Evolutionary conservation across 805 yeast species (phyloP).

Genomic region (Nakazawaea holstii): DNA sequence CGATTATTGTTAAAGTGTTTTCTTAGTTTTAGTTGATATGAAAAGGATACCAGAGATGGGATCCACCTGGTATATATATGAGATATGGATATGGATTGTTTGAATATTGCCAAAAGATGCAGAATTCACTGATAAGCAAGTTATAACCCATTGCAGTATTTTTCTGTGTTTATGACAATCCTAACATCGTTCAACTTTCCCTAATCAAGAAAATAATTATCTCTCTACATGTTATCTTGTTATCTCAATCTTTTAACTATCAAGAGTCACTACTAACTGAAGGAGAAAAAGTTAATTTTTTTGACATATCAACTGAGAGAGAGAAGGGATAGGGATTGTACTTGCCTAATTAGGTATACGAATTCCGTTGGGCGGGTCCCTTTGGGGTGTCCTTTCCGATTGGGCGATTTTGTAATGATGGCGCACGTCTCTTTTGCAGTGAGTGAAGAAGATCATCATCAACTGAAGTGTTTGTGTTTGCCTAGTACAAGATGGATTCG

Average conservation of each 20-base stretch:
- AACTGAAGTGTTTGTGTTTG: no score
- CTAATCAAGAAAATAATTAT: not conserved
- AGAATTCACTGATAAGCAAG: not conserved
- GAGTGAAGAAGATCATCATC: no score
- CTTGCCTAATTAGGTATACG: conserved; percentile 2
- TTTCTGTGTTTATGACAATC: not conserved
- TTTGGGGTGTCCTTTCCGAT: no score
- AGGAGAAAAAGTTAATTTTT: no score
- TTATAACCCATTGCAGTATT: not conserved
- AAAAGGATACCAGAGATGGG: no score
- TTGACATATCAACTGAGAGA: no score
- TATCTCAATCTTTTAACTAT: not conserved
- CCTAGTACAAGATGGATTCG: no score
- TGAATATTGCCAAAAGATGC: not conserved
- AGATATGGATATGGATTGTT: not conserved
- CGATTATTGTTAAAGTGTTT: not conserved
- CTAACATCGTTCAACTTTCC: conserved; percentile 4
- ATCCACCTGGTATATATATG: not conserved
- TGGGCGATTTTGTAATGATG: no score
- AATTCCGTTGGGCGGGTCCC: conserved; percentile 10
- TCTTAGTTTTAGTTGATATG: no score
- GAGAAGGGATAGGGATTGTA: not conserved
- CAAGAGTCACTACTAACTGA: no score
- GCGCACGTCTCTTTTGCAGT: no score
- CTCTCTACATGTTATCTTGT: not conserved